These are phyloP conservation scores for Arabidopsis lyrata DNA, from an alignment of 441 rosid species.

Conservation along the genomic window DNA sequence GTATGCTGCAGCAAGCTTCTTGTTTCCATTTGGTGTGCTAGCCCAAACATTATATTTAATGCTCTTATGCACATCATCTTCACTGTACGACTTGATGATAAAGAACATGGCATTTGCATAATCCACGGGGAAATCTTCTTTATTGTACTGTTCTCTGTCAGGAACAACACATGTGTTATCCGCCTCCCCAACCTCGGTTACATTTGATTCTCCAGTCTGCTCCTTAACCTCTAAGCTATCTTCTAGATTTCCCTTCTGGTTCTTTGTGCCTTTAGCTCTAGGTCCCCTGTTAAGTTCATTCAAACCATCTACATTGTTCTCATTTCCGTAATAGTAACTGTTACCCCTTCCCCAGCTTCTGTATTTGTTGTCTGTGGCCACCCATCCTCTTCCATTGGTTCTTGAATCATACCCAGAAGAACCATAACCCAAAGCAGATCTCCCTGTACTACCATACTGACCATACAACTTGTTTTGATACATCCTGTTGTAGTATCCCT, in stretches of 20 bases:
- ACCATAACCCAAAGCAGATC: conserved; percentile 74
- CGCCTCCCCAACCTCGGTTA: conserved; percentile 46
- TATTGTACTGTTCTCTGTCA: conserved; percentile 70
- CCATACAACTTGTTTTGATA: conserved; percentile 71
- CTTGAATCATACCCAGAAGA: conserved; percentile 69
- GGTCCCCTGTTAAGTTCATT: conserved; percentile 94
- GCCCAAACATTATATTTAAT: conserved; percentile 94
- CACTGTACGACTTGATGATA: conserved; percentile 91
- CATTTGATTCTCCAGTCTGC: conserved; percentile 46
- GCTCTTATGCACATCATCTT: conserved; percentile 95
- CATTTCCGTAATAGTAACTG: conserved; percentile 65
- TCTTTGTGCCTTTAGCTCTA: conserved; percentile 75
- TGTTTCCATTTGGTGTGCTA: conserved; percentile 94
- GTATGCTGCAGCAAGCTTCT: conserved; percentile 90
- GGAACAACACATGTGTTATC: conserved; percentile 51
- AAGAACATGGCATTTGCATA: conserved; percentile 77
- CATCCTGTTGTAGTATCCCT: conserved; percentile 66
- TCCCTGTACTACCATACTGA: conserved; percentile 67
- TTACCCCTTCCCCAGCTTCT: conserved; percentile 75
- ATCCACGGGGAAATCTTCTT: conserved; percentile 68
- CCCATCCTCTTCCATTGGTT: conserved; percentile 71
- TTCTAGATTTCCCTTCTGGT: conserved; percentile 55
- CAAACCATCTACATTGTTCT: conserved; percentile 66
- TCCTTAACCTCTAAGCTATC: conserved; percentile 42
- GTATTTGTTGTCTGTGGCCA: conserved; percentile 60